Evolutionary conservation across 1,284 basidiomycete genomes (phyloP), one percentile per base, ranked within the genome.

Genomic region (Heterobasidion occidentale): DNA sequence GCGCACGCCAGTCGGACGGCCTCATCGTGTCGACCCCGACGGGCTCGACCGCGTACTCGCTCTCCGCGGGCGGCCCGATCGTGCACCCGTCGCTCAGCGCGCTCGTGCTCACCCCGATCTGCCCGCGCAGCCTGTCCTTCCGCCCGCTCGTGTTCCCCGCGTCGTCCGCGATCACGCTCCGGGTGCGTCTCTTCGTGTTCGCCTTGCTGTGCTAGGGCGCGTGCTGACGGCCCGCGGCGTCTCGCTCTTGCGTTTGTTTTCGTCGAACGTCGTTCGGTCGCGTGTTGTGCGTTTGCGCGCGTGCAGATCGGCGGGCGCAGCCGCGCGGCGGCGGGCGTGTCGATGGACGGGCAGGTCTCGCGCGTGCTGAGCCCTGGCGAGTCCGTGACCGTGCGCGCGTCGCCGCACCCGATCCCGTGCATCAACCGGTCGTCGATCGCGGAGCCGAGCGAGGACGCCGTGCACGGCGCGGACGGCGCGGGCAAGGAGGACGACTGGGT

Each of bases 21-120:
- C 74, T 98, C 52, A 94, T 98, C 57, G 85, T 98, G 50, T 93
- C 94, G 1, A 98, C 96, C 1, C 96, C 95, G 4, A 98, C 95
- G 0, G 95, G 95, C 1, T 98, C 94, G 14, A 98, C 96, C 1
- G 95, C 96, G 2, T 98, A 98, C 71, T 97, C 94, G 1, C 80
- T 98, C 38, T 96, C 94, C 1, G 92, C 95, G 0, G 95, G 95
- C 27, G 95, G 95, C 7, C 95, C 96, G 1, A 98, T 98, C 62
- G 92, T 97, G 0, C 95, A 98, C 65, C 96, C 96, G 0, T 92
- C 90, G 2, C 78, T 96, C 19, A 90, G 90, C 61, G 90, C 92
- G 1, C 78, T 98, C 53, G 86, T 98, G 9, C 75, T 98, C 33
- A 98, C 96, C 0, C 95, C 95, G 7, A 97, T 98, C 62, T 95